Evolutionary conservation across 768 basidiomycete genomes (phyloP), one percentile per base, ranked within the genome.

Genomic region (Naganishia kalamii): DNA sequence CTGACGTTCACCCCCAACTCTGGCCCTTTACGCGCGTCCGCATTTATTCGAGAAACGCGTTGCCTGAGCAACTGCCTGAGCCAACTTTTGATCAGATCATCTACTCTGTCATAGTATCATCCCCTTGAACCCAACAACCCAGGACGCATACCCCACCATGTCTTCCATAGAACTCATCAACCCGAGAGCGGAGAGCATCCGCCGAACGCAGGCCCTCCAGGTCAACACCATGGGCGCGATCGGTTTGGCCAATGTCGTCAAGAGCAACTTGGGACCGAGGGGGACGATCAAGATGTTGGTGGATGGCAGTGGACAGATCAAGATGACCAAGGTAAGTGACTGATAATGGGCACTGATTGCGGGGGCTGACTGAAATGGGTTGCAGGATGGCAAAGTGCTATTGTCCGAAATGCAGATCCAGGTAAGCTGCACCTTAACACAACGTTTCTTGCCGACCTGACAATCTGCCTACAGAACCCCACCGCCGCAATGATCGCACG

Each of bases 201-300:
- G 90, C 71, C 83, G 92, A 70, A 87, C 90, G 23, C 90, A 90
- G 63, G 92, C 92, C 49, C 84, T 96, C 51, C 92, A 93, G 87
- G 92, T 89, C 60, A 80, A 80, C 68, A 77, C 74, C 21, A 73
- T 76, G 68, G 93, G 93, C 70, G 94, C 96, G 66, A 90, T 97
- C 85, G 94, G 94, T 69, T 87, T 99, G 64, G 94, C 96, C 47
- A 88, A 85, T 78, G 94, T 99, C 67, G 96, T 99, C 71, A 94
- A 92, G 83, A 86, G 89, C 75, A 98, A 99, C 81, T 83, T 99
- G 93, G 93, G 94, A 49, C 96, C 96, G 21, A 83, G 94, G 79
- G 96, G 96, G 65, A 98, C 96, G 0, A 84, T 97, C 71, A 99
- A 99, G 83, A 98, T 99, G 94, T 86, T 99, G 60, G 96, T 99